phyloP scores from a whole-genome alignment of 2,329 filamentous ascomycete genomes.

The Lojkania enalia region DNA sequence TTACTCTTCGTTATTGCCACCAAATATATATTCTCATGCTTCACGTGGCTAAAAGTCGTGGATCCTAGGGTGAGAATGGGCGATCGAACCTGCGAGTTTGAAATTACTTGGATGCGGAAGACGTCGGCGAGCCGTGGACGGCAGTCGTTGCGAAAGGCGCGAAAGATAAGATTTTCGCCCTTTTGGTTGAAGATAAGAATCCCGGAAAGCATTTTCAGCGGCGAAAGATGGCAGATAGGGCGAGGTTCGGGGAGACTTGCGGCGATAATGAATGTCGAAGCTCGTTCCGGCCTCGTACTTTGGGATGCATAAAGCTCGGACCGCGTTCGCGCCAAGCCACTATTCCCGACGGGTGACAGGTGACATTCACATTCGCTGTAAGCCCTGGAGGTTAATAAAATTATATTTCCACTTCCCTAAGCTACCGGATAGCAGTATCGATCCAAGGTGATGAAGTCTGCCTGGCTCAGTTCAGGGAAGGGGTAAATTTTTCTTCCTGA shows the following conservation, averaged over 20 bases:
- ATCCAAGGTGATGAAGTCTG: too few species aligned
- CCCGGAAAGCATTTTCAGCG: conserved; percentile 81
- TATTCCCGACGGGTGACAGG: too few species aligned
- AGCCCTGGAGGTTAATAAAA: too few species aligned
- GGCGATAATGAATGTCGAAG: too few species aligned
- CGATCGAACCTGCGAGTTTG: conserved; percentile 94
- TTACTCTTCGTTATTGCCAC: conserved; percentile 99
- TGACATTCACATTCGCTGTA: too few species aligned
- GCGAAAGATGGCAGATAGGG: neutral
- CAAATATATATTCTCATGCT: conserved; percentile 98
- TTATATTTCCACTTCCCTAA: too few species aligned
- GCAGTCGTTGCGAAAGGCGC: conserved; percentile 97
- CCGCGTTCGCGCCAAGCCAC: too few species aligned
- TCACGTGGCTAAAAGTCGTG: conserved; percentile 99
- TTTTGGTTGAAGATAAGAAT: conserved; percentile 99
- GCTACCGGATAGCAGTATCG: too few species aligned
- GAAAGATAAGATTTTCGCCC: conserved; percentile 99
- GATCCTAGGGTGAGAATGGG: conserved; percentile 96
- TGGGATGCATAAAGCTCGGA: too few species aligned
- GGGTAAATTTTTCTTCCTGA: too few species aligned
- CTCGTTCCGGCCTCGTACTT: too few species aligned
- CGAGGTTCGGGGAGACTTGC: neutral
- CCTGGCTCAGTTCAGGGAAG: too few species aligned
- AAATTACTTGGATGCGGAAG: conserved; percentile 99
- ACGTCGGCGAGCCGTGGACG: conserved; percentile 96